These are phyloP conservation scores for Boletus mariae DNA, from an alignment of 1,284 basidiomycete genomes.

Conservation along the genomic window DNA sequence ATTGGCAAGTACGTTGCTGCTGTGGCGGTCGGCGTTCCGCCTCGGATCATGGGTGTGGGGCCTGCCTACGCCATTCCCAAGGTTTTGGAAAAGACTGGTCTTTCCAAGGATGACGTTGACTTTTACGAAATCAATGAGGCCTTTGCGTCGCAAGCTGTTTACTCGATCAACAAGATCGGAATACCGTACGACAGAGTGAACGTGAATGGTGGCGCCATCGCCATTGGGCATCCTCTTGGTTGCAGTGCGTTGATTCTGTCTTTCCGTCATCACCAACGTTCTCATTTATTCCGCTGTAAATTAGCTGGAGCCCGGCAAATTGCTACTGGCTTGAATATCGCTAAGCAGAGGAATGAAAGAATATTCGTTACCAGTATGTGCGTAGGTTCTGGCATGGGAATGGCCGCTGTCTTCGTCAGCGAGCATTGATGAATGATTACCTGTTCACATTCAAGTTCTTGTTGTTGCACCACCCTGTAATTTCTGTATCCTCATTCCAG, in stretches of 20 bases:
- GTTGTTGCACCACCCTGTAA: not conserved
- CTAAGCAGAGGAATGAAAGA: slow-evolving; percentile 72
- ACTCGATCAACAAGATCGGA: slow-evolving; percentile 72
- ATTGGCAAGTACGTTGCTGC: slow-evolving; percentile 88
- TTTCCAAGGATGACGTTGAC: slow-evolving; percentile 78
- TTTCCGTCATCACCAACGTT: not conserved
- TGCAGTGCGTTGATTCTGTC: slow-evolving; percentile 54
- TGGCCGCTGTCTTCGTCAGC: slow-evolving; percentile 78
- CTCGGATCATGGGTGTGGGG: slow-evolving; percentile 88
- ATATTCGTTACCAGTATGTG: slow-evolving; percentile 94
- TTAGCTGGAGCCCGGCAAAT: slow-evolving; percentile 84
- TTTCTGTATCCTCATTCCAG: not conserved
- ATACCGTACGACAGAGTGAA: slow-evolving; percentile 84
- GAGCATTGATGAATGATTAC: slow-evolving; percentile 56
- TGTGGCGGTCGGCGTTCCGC: slow-evolving; percentile 80
- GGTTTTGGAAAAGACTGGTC: slow-evolving; percentile 69
- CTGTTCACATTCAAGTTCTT: not conserved
- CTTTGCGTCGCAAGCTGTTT: slow-evolving; percentile 86
- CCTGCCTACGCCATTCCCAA: slow-evolving; percentile 90
- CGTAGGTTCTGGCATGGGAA: slow-evolving; percentile 90
- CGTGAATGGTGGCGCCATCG: slow-evolving; percentile 85
- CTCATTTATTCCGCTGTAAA: slow-evolving; percentile 8
- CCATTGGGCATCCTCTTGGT: slow-evolving; percentile 82
- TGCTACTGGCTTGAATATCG: slow-evolving; percentile 80
- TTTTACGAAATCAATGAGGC: slow-evolving; percentile 97